Percentiles rank a stretch among this genome's conserved stretches.
These are phyloP conservation scores for Pulveroboletus sp. DNA, from an alignment of 768 basidiomycete genomes.

Conservation along the genomic window DNA sequence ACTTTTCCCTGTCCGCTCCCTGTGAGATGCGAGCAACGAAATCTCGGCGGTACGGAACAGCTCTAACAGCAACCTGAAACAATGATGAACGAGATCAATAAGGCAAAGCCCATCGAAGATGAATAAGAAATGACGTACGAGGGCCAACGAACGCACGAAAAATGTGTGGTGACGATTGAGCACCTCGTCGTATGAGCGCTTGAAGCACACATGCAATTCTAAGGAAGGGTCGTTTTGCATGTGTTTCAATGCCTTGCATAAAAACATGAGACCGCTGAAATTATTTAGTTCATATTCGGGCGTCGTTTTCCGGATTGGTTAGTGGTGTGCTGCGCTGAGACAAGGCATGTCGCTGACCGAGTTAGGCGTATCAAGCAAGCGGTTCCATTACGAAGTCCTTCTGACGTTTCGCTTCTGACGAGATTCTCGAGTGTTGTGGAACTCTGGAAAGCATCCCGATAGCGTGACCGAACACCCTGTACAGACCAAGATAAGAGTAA, in stretches of 20 bases:
- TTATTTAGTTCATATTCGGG: not conserved
- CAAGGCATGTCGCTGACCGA: constrained; percentile 43
- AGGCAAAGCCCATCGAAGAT: not conserved
- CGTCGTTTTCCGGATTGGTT: constrained; percentile 6
- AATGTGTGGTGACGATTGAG: constrained; percentile 65
- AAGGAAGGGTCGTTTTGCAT: constrained; percentile 51
- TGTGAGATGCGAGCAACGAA: constrained; percentile 62
- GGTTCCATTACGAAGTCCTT: constrained; percentile 46
- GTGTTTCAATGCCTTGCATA: constrained; percentile 62
- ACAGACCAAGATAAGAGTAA: constrained; percentile 10
- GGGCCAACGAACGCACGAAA: constrained; percentile 51
- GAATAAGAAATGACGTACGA: constrained; percentile 21
- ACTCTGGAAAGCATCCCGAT: constrained; percentile 37
- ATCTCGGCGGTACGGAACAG: constrained; percentile 57
- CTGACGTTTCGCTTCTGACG: constrained; percentile 47
- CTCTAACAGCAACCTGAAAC: constrained; percentile 54
- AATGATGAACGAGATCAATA: not conserved
- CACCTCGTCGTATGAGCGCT: constrained; percentile 64
- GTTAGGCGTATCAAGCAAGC: constrained; percentile 62
- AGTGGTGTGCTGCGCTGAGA: constrained; percentile 1
- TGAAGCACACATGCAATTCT: constrained; percentile 67
- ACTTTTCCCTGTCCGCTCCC: constrained; percentile 57
- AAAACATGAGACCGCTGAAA: constrained; percentile 61
- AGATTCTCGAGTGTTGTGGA: constrained; percentile 61
- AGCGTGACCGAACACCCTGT: constrained; percentile 64